Base-by-base conservation (phyloP, 495 filamentous ascomycete genomes). In the Penicillium mononematosum region DNA sequence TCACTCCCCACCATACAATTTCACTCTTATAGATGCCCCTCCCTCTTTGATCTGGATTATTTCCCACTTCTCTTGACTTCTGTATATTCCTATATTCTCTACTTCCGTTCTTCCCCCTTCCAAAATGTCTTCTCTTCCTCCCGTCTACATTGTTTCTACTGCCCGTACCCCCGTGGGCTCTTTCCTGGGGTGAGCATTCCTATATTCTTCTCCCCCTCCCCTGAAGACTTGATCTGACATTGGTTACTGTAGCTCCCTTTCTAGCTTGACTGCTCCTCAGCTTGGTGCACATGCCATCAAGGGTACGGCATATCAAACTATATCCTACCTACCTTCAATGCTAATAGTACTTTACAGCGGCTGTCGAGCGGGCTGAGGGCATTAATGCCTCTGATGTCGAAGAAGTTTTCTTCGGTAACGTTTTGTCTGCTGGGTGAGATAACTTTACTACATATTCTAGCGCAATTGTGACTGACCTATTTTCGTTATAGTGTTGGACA, bases 341-440 rank as follows among this genome's bases (percentile, higher is more conserved):
- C 62, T 70, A 59, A 69, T 46, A 27, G 3, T 45, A 17, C 24
- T 42, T 51, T 60, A 47, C 59, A 93, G 90, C 90, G 71, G 92
- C 92, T 56, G 78, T 98, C 61, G 85, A 90, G 70, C 87, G 88
- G 62, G 90, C 89, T 34, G 88, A 93, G 55, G 85, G 86, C 60
- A 83, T 98, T 75, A 88, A 93, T 71, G 79, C 91, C 45, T 81
- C 88, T 56, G 81, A 94, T 70, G 91, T 98, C 22, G 84, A 98
- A 69, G 94, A 98, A 68, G 90, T 98, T 67, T 95, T 94, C 81
- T 94, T 96, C 65, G 94, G 94, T 67, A 98, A 98, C 81, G 94
- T 98, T 51, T 83, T 98, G 63, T 95, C 92, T 44, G 94, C 93
- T 66, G 91, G 91, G 92, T 97, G 81, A 63, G 81, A 68, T 24